Base-by-base conservation (phyloP, 768 basidiomycete species). In the Pholiota molesta region DNA sequence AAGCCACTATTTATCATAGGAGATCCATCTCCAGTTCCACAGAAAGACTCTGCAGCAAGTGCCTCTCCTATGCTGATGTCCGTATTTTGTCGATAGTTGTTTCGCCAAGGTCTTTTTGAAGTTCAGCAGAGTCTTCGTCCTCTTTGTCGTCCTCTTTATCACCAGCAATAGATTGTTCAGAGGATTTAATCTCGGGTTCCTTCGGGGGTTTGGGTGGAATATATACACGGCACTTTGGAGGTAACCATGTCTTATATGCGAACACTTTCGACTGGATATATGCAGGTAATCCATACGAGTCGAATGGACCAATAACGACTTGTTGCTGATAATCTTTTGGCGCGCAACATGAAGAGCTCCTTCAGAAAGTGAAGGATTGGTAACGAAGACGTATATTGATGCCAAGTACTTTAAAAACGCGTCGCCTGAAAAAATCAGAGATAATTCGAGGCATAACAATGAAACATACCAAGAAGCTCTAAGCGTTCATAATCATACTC, bases 401-500 rank as follows among this genome's bases (percentile, higher is more conserved):
- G 87, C 80, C 51, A 94, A 72, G 68, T 89, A 89, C 73, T 96
- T 96, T 63, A 96, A 77, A 71, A 91, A 92, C 23, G 92, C 85
- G 73, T 95, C 94, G 31, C 94, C 93, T 87, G 66, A 29, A 62
- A 26, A 39, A 55, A 9, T 61, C 37, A 68, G 66, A 60, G n/a
- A 31, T 37, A 40, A 19, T 55, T 19, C 35, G 21, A 61, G 56
- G 23, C 44, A 44, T 39, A 33, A 28, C 52, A 35, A n/a, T 51
- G 21, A 6, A 52, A 62, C 78, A 61, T 67, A 93, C 92, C 94
- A 16, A 95, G 81, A 54, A 94, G 79, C 72, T 95, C 94, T 51
- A 94, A 75, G 37, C 94, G 86, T 74, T 96, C 92, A 73, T 95
- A 95, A 75, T 95, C 83, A 62, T 81, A 81, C 65, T 90, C 91